Base-by-base conservation (phyloP, 257 asterid genomes). In the Primulina tabacum region DNA sequence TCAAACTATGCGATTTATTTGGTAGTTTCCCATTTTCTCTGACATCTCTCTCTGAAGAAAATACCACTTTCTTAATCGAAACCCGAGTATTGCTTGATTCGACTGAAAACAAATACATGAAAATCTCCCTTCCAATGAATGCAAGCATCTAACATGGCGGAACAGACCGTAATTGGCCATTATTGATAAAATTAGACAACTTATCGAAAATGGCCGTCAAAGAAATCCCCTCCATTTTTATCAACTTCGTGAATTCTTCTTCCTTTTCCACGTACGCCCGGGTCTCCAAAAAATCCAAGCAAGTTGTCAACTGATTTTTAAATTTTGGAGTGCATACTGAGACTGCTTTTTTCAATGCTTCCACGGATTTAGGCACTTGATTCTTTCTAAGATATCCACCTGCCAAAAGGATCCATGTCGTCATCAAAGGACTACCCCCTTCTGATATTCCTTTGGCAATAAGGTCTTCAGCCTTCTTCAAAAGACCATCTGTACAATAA, bases 321-420 rank as follows among this genome's bases (percentile, higher is more conserved):
- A 71, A 76, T 59, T 74, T 68, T 29, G 78, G 75, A 10, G 86
- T 82, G 64, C 90, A 83, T 37, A 72, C 40, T 0, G 77, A 71
- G 59, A 85, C 74, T 9, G 95, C 95, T 79, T 84, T 84, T 81
- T 82, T 81, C 85, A 89, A 75, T 7, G 82, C 85, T 76, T 78
- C 84, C 30, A 78, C 72, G 8, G 84, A 85, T 67, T 82, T 73
- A 12, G 68, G 11, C 32, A 84, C 78, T 63, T 75, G 75, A 50
- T 75, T 74, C 40, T 75, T 74, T 47, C 65, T 60, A 7, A 86
- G 64, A 76, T 79, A 88, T 17, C 90, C 93, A 60, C 81, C 73
- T 0, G 88, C 88, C 79, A 90, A 38, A 74, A 75, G 79, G 58
- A 84, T 86, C 90, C 97, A 88, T 1, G 90, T 90, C 34, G 34